These are phyloP conservation scores for Leptographium galeiforme DNA, from an alignment of 2,329 filamentous ascomycete species.

Conservation along the genomic window DNA sequence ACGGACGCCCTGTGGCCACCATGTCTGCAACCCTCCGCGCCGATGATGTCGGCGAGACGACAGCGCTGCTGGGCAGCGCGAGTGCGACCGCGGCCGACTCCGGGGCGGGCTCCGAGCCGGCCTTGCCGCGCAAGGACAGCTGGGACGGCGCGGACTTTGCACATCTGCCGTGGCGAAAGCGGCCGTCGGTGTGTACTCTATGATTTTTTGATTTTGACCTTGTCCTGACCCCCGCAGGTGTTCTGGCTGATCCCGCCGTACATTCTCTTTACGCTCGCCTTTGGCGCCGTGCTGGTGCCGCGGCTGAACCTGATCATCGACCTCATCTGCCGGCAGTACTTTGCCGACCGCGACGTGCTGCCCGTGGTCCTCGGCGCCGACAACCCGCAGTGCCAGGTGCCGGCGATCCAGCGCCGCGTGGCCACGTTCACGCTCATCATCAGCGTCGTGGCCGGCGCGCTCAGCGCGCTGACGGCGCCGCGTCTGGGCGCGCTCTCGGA, in stretches of 20 bases:
- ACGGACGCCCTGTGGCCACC: too few relatives aligned
- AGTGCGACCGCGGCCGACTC: neutral
- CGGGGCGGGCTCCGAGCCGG: neutral
- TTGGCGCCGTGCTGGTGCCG: slow-evolving; percentile 74
- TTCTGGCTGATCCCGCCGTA: slow-evolving; percentile 76
- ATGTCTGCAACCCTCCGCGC: neutral
- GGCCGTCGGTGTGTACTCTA: slow-evolving; percentile 43
- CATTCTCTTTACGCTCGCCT: slow-evolving; percentile 68
- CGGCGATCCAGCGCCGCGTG: slow-evolving; percentile 64
- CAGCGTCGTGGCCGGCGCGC: slow-evolving; percentile 58
- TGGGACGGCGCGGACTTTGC: slow-evolving; percentile 48
- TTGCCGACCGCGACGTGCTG: slow-evolving; percentile 48
- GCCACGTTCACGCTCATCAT: slow-evolving; percentile 68
- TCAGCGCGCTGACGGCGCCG: slow-evolving; percentile 72
- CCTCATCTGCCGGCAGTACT: slow-evolving; percentile 73
- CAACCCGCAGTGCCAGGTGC: slow-evolving; percentile 62
- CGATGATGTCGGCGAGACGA: neutral
- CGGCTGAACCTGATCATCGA: slow-evolving; percentile 77
- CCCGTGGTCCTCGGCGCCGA: slow-evolving; percentile 55
- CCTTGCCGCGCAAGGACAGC: slow-evolving; percentile 10
- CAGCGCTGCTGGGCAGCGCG: neutral
- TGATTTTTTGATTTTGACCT: neutral
- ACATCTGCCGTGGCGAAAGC: slow-evolving; percentile 46
- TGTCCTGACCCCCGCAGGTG: slow-evolving; percentile 35
- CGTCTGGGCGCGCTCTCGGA: slow-evolving; percentile 79